These are phyloP conservation scores for Aschersonia sp. DNA, from an alignment of 2,329 filamentous ascomycete genomes.

Conservation along the genomic window DNA sequence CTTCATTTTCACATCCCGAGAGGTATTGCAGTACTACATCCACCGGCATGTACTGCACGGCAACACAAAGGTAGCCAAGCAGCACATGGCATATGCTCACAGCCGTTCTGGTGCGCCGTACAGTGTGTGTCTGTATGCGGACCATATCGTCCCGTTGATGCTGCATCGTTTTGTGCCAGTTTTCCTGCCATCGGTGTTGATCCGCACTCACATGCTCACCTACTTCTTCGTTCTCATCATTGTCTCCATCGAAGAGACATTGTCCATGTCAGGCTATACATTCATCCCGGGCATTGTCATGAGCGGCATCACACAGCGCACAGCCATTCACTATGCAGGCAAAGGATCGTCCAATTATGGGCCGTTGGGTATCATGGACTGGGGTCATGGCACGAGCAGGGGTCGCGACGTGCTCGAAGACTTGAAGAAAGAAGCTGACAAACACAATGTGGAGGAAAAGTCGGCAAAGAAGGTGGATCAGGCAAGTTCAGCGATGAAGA, in stretches of 20 bases:
- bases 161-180: slow-evolving; percentile 49
- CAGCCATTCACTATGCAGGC: slow-evolving; percentile 28
- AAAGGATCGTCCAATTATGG: slow-evolving; percentile 45
- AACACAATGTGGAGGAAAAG: slow-evolving; percentile 34
- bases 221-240: slow-evolving; percentile 51
- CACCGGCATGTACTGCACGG: slow-evolving; percentile 60
- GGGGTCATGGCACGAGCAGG: slow-evolving; percentile 39
- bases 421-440: slow-evolving; percentile 38
- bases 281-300: slow-evolving; percentile 38
- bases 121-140: slow-evolving; percentile 48
- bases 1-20: slow-evolving; percentile 27
- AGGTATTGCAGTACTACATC: slow-evolving; percentile 56
- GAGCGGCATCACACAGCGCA: slow-evolving; percentile 31
- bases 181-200: slow-evolving; percentile 48
- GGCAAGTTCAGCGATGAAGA: slow-evolving; percentile 15
- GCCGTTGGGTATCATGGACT: slow-evolving; percentile 48
- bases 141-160: slow-evolving; percentile 52
- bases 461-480: slow-evolving; percentile 17
- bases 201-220: slow-evolving; percentile 59
- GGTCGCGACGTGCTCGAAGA: slow-evolving; percentile 39
- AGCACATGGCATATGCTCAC: slow-evolving; percentile 35
- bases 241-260: slow-evolving; percentile 50
- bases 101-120: slow-evolving; percentile 39
- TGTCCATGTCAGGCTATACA: slow-evolving; percentile 54
- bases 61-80: slow-evolving; percentile 19